These are phyloP conservation scores for Cornus controversa DNA, from an alignment of 148 eudicot genomes.

Conservation along the genomic window DNA sequence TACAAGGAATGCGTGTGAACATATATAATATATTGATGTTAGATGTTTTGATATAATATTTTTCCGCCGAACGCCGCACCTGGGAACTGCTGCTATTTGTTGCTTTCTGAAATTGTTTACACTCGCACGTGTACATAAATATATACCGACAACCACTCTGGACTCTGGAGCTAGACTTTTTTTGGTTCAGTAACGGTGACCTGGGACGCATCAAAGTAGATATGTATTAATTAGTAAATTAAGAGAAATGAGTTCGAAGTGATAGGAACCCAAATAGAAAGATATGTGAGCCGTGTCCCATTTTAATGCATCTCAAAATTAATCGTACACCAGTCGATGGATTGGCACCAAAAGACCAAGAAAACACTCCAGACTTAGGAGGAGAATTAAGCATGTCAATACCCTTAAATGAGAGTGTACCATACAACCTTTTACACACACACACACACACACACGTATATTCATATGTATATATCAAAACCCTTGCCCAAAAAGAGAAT, in stretches of 20 bases:
- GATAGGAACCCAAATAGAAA: no score
- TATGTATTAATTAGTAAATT: no score
- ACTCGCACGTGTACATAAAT: not conserved
- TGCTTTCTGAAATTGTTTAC: conserved; percentile 26
- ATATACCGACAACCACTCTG: conserved; percentile 10
- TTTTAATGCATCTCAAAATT: no score
- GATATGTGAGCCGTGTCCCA: no score
- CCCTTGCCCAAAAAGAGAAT: not conserved
- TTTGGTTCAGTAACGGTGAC: not conserved
- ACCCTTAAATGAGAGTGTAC: not conserved
- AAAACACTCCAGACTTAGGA: not conserved
- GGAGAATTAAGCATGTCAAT: not conserved
- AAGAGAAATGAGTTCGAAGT: no score
- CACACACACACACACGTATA: not conserved
- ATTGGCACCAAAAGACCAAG: not conserved
- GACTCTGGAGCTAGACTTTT: not conserved
- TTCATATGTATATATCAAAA: no score
- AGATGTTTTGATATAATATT: conserved; percentile 4
- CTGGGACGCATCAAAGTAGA: not conserved
- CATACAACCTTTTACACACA: no score
- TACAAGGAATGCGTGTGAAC: not conserved
- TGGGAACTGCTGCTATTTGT: conserved; percentile 53
- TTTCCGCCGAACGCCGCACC: conserved; percentile 93
- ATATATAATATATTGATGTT: conserved; percentile 3
- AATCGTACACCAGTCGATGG: not conserved